Evolutionary conservation across 2,329 filamentous ascomycete genomes (phyloP).

Genomic region (Blastomyces percursus): DNA sequence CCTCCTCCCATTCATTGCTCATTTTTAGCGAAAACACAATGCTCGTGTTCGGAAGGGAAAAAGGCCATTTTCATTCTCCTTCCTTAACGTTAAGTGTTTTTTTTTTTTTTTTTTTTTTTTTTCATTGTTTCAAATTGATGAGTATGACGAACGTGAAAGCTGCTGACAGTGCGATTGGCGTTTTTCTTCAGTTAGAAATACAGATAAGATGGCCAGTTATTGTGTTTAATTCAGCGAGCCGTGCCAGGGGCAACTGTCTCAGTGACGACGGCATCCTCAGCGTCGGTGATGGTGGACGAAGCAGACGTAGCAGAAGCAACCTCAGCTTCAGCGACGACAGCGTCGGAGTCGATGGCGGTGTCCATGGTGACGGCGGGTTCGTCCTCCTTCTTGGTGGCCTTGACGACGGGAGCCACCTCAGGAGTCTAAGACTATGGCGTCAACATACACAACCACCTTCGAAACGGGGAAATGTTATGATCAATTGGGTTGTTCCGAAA

Average conservation of each 20-base stretch:
- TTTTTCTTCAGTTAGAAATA: too few species aligned
- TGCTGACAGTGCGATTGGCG: not conserved
- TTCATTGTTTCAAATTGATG: not conserved
- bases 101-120: too few species aligned
- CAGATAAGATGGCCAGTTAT: too few species aligned
- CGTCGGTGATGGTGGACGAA: not conserved
- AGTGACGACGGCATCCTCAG: not conserved
- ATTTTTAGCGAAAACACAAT: too few species aligned
- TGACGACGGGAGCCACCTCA: not conserved
- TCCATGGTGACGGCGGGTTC: not conserved
- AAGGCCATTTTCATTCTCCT: too few species aligned
- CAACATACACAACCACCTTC: slow-evolving; percentile 2
- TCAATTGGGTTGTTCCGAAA: not conserved
- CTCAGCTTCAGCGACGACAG: not conserved
- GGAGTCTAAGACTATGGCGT: not conserved
- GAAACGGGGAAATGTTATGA: not conserved
- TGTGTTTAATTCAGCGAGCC: not conserved
- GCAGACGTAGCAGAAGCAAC: not conserved
- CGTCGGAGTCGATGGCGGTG: too few species aligned
- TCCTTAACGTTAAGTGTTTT: too few species aligned
- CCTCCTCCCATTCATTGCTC: too few species aligned
- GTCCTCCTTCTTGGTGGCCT: not conserved
- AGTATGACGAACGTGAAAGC: not conserved
- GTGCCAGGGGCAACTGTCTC: not conserved
- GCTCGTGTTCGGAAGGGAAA: too few species aligned